Percentiles rank a stretch among this genome's conserved stretches.
phyloP scores from a whole-genome alignment of 257 asterid species.

The Apocynum venetum region DNA sequence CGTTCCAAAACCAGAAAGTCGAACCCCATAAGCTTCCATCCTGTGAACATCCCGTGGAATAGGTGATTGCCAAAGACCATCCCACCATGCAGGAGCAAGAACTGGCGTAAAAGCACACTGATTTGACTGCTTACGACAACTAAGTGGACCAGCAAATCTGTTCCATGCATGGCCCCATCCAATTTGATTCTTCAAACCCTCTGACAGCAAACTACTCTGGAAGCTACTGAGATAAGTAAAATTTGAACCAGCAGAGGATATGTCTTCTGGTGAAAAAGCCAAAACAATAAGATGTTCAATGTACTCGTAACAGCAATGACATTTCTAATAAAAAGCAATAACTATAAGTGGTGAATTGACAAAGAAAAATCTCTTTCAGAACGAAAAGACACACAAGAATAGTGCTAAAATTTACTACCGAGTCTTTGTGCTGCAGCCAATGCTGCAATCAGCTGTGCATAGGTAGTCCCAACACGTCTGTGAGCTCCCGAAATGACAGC shows the following conservation, averaged over 20 bases:
- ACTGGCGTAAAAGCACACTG: conserved; percentile 89
- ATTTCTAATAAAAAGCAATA: background rate
- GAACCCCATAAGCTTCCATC: conserved; percentile 79
- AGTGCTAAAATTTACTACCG: conserved; percentile 38
- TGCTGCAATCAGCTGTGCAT: conserved; percentile 84
- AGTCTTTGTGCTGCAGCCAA: conserved; percentile 80
- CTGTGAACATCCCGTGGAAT: conserved; percentile 60
- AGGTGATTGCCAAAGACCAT: conserved; percentile 98
- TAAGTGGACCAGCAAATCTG: conserved; percentile 78
- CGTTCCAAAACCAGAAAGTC: conserved; percentile 67
- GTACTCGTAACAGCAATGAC: background rate
- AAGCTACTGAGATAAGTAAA: conserved; percentile 79
- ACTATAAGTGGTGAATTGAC: background rate
- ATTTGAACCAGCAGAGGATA: conserved; percentile 33
- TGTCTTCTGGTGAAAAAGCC: conserved; percentile 41
- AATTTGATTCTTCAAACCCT: conserved; percentile 68
- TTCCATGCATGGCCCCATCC: conserved; percentile 99
- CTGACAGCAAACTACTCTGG: conserved; percentile 63
- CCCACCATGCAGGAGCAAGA: conserved; percentile 98
- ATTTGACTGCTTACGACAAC: conserved; percentile 59
- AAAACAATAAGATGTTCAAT: background rate
- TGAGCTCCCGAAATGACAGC: conserved; percentile 88
- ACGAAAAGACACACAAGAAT: background rate
- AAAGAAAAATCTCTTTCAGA: background rate
- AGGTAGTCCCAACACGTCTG: conserved; percentile 92